These are phyloP conservation scores for Lepidium didymum DNA, from an alignment of 345 rosid species.

Conservation along the genomic window DNA sequence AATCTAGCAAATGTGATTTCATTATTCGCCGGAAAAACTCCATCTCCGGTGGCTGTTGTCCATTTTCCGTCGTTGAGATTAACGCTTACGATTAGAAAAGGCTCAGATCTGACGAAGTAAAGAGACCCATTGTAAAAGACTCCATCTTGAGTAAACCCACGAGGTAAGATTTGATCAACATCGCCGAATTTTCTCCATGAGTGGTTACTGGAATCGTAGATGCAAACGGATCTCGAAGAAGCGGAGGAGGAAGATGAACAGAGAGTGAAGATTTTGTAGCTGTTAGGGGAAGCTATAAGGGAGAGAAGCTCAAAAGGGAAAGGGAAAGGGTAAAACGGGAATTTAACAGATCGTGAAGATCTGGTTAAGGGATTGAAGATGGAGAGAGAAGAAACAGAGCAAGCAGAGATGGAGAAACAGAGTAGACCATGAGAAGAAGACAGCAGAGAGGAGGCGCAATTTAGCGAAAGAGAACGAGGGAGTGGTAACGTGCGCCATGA, in stretches of 20 bases:
- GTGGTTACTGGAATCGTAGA: constrained; percentile 48
- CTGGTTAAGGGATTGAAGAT: constrained; percentile 58
- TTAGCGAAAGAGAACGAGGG: constrained; percentile 31
- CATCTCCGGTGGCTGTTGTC: constrained; percentile 24
- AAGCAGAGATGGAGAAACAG: constrained; percentile 50
- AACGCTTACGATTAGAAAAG: constrained; percentile 45
- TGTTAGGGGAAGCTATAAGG: constrained; percentile 40
- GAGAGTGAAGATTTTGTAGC: constrained; percentile 60
- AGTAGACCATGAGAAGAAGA: constrained; percentile 69
- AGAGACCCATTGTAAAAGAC: constrained; percentile 48
- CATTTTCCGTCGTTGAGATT: constrained; percentile 44
- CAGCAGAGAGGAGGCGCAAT: constrained; percentile 30
- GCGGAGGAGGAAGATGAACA: constrained; percentile 31
- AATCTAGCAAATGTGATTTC: constrained; percentile 61
- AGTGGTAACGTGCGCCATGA: constrained; percentile 50
- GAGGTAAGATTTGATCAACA: constrained; percentile 34
- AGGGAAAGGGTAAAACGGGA: constrained; percentile 57
- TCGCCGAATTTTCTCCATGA: constrained; percentile 49
- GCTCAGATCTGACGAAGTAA: constrained; percentile 58
- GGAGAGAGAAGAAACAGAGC: constrained; percentile 40
- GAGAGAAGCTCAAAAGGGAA: constrained; percentile 53
- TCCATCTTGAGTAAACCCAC: constrained; percentile 49
- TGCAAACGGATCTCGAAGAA: constrained; percentile 29
- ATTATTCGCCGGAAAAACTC: constrained; percentile 30
- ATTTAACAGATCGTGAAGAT: constrained; percentile 49